These are phyloP conservation scores for Mollisiaceae sp. DNA, from an alignment of 2,329 filamentous ascomycete genomes.

Conservation along the genomic window DNA sequence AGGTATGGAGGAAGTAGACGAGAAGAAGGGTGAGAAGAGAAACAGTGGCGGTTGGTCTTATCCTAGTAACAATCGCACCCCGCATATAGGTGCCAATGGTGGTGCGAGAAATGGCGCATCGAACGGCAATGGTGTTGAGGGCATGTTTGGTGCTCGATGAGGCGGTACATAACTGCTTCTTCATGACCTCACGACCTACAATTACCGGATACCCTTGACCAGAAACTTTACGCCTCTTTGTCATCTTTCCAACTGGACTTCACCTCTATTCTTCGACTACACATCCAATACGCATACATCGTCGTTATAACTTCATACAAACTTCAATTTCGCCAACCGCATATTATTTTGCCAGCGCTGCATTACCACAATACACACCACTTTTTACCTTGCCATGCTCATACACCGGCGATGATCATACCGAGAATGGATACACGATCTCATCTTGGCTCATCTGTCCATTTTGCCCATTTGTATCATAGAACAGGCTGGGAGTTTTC, in stretches of 20 bases:
- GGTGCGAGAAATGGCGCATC: slow-evolving; percentile 27
- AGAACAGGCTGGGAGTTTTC: not conserved
- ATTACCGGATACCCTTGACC: not conserved
- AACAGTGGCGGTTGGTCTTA: slow-evolving; percentile 42
- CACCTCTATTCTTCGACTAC: not conserved
- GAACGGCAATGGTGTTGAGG: slow-evolving; percentile 29
- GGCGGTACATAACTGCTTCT: not conserved
- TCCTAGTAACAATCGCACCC: slow-evolving; percentile 31
- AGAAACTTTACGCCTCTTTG: not conserved
- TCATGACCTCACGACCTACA: slow-evolving; percentile 3
- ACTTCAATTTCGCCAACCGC: not conserved
- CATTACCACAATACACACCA: slow-evolving; percentile 1
- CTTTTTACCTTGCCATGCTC: not conserved
- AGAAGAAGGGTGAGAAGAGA: slow-evolving; percentile 51
- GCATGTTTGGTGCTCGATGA: slow-evolving; percentile 30
- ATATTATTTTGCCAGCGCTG: slow-evolving; percentile 1
- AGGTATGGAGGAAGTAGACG: slow-evolving; percentile 64
- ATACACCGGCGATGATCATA: not conserved
- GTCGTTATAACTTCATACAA: not conserved
- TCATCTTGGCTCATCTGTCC: not conserved
- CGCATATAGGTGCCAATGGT: slow-evolving; percentile 30
- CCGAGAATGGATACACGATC: not conserved
- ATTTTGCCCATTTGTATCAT: slow-evolving; percentile 3
- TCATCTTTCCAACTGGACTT: not conserved
- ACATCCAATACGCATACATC: not conserved